Base-by-base conservation (phyloP, 1,139 yeast genomes). In the Hemisphaericaspora xylofermentans region DNA sequence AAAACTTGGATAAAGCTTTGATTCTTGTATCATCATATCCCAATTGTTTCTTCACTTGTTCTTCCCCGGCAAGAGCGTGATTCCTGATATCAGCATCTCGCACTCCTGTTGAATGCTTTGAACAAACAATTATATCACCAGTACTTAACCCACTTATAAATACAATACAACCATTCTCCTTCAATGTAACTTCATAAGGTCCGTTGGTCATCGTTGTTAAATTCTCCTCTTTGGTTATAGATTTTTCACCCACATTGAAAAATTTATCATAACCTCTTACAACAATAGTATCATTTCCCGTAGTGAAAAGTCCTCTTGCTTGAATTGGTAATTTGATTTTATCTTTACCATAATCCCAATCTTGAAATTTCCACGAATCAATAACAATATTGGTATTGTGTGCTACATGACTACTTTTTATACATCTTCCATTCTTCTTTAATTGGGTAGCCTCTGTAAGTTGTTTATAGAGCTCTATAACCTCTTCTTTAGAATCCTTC, bases 221-320 rank as follows among this genome's bases (percentile, higher is more conserved):
- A 49, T 58, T 56, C 0, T 63, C 66, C 68, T 80, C 71, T 41
- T 66, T 72, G 0, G 95, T 84, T 3, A 53, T 52, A 0, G 66
- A 52, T 1, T 76, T 72, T 57, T 94, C 98, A 43, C 72, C 78
- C 9, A 88, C 70, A 56, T 86, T 91, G 74, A 89, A 94, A 60
- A 94, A 94, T 64, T 94, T 94, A 63, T 94, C 94, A 58, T 94
- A 94, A 0, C 99, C 98, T 51, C 99, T 68, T 1, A 84, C 82
- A 1, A 80, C 81, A 18, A 94, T 84, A 16, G 52, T 53, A 12
- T 57, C 48, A 31, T 74, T 71, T 14, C 67, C 61, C 3, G 59
- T 45, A 0, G 95, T 87, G 56, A 93, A 93, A 14, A 93, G 61
- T 0, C 98, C 98, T 41, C 98, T 71, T 0, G 98, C 96, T 43